These are phyloP conservation scores for Entomortierella parvispora DNA, from an alignment of 192 early-diverging fungal species.

Conservation along the genomic window DNA sequence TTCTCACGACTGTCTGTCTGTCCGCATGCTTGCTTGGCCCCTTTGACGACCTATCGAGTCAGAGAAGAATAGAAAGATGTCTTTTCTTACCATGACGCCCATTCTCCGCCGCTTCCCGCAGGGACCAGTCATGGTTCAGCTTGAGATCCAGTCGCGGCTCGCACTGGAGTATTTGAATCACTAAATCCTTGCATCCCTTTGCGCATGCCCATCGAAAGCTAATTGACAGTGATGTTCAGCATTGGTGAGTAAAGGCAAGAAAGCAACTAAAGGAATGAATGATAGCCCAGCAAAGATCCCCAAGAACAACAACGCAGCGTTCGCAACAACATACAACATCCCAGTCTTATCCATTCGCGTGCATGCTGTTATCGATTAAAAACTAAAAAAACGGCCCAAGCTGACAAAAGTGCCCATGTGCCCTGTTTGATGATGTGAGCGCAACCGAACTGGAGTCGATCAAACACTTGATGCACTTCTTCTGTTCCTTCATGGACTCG, in stretches of 20 bases:
- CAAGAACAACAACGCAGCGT: too few relatives aligned
- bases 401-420: background rate
- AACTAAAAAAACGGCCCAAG: background rate
- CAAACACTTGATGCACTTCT: too few relatives aligned
- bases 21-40: too few relatives aligned
- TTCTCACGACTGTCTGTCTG: too few relatives aligned
- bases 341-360: background rate
- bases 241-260: background rate
- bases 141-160: slow-evolving; percentile 33
- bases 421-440: too few relatives aligned
- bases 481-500: too few relatives aligned
- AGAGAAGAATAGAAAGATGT: too few relatives aligned
- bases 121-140: slow-evolving; percentile 40
- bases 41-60: too few relatives aligned
- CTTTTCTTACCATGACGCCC: slow-evolving; percentile 25
- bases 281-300: too few relatives aligned
- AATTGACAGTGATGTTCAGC: background rate
- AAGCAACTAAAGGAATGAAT: background rate
- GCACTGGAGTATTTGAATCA: slow-evolving; percentile 15
- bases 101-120: slow-evolving; percentile 42
- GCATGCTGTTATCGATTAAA: background rate
- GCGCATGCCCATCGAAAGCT: slow-evolving; percentile 52
- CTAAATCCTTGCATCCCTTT: slow-evolving; percentile 32
- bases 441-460: too few relatives aligned
- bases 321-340: too few relatives aligned